Conservation (phyloP, 139 green algal genomes). For the Trebouxia sp. region DNA sequence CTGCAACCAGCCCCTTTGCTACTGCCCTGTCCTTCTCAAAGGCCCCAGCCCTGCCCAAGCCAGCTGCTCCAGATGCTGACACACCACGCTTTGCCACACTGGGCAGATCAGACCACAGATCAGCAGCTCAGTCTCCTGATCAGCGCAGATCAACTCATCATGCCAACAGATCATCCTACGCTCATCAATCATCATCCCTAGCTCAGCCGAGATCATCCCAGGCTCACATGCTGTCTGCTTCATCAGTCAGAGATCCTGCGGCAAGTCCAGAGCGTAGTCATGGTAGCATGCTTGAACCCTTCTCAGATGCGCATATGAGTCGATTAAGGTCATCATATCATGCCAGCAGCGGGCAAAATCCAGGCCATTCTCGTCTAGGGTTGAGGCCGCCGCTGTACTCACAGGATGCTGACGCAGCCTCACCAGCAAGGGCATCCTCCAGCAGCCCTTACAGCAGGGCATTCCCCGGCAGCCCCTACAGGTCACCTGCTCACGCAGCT, state of each 20-base stretch:
- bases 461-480: background rate
- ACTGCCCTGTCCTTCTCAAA: constrained; percentile 5
- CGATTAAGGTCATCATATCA: no score
- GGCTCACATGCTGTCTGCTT: background rate
- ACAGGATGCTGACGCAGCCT: background rate
- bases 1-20: constrained; percentile 10
- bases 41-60: background rate
- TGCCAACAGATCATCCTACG: background rate
- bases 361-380: background rate
- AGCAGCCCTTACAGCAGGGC: background rate
- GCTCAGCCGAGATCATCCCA: background rate
- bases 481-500: constrained; percentile 21
- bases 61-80: background rate
- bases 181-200: background rate
- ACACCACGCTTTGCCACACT: constrained; percentile 15
- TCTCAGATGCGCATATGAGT: no score
- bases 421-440: background rate
- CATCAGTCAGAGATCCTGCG: no score
- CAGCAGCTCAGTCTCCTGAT: no score
- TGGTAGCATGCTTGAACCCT: no score
- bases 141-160: background rate
- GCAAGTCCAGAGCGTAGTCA: no score
- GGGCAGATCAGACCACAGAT: background rate
- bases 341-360: no score
- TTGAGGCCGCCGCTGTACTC: background rate